Evolutionary conservation across 1,139 yeast genomes (phyloP), one percentile per base, ranked within the genome.

Genomic region (Entelexis sorbosivorans): DNA sequence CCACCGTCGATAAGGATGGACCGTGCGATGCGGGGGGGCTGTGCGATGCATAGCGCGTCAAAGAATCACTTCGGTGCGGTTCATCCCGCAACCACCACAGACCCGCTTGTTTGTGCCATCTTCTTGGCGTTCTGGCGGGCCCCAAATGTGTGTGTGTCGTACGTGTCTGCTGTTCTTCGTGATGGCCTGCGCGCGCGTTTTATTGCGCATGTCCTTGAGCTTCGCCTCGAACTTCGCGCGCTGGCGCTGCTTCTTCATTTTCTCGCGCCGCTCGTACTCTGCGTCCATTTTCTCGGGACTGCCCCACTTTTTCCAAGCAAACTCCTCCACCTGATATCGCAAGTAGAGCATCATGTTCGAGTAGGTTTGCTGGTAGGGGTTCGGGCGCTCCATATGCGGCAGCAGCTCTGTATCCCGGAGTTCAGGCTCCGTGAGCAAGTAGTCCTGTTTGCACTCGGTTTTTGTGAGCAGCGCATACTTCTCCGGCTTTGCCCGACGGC

Each of bases 281-380:
- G 76, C 74, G 65, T 93, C 99, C 38, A 93, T 68, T 0, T 83
- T 87, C 48, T 88, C 95, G 5, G 83, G 76, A 0, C 94, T 82
- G 2, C 94, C 95, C 99, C 99, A 93, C 67, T 91, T 91, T 64
- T 83, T 81, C 70, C 81, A 85, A 0, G 98, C 95, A 68, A 76
- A 85, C 61, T 82, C 87, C 65, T 93, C 98, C 16, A 91, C 89
- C 62, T 93, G 97, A 61, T 79, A 84, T 53, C 98, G 71, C 47
- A 91, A 68, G 66, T 81, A 93, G 51, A 93, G 71, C 73, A 88
- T 95, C 99, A 93, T 93, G 62, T 93, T 75, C 49, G 89, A 83
- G 67, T 79, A 93, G 0, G 85, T 81, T 3, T 79, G 78, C 44
- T 93, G 88, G 67, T 91, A 96, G 0, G 99, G 99, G 62, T 93